Percentiles rank a stretch among this genome's conserved stretches.
These are phyloP conservation scores for Trametes gibbosa DNA, from an alignment of 768 basidiomycete species.

Conservation along the genomic window DNA sequence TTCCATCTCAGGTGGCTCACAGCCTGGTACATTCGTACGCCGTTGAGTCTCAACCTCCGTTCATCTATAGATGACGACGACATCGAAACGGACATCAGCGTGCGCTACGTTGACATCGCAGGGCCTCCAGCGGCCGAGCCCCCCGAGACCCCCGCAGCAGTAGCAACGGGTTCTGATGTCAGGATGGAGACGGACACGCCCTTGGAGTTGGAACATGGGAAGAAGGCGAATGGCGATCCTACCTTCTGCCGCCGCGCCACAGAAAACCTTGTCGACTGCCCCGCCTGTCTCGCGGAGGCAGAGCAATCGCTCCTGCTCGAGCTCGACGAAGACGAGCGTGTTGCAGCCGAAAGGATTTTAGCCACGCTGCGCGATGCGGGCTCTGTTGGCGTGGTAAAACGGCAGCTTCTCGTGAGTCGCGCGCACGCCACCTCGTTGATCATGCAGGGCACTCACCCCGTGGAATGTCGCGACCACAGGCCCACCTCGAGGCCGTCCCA, in stretches of 20 bases:
- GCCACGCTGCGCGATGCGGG: slow-evolving; percentile 13
- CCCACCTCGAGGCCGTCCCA: neutral
- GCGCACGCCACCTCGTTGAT: neutral
- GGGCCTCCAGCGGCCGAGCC: neutral
- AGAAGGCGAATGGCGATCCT: slow-evolving; percentile 11
- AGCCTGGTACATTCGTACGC: neutral
- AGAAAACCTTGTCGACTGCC: slow-evolving; percentile 23
- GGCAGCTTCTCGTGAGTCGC: slow-evolving; percentile 32
- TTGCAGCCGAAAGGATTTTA: slow-evolving; percentile 6
- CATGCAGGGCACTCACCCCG: neutral
- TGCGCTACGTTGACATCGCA: slow-evolving; percentile 36
- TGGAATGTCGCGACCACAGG: neutral
- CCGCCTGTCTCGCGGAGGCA: slow-evolving; percentile 22
- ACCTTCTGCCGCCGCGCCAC: slow-evolving; percentile 21
- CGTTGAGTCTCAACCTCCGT: neutral
- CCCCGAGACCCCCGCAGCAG: slow-evolving; percentile 7
- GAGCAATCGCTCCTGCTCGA: neutral
- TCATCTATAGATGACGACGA: slow-evolving; percentile 69
- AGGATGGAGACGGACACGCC: neutral
- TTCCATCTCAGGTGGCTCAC: neutral
- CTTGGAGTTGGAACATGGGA: slow-evolving; percentile 16
- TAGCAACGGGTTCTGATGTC: neutral
- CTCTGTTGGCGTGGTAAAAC: slow-evolving; percentile 30
- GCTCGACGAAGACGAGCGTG: neutral
- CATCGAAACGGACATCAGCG: slow-evolving; percentile 65